A percentile compares a stretch with the other conserved stretches of the same genome.
These are phyloP conservation scores for Catenaria anguillulae DNA, from an alignment of 371 early-diverging fungal species.

Conservation along the genomic window DNA sequence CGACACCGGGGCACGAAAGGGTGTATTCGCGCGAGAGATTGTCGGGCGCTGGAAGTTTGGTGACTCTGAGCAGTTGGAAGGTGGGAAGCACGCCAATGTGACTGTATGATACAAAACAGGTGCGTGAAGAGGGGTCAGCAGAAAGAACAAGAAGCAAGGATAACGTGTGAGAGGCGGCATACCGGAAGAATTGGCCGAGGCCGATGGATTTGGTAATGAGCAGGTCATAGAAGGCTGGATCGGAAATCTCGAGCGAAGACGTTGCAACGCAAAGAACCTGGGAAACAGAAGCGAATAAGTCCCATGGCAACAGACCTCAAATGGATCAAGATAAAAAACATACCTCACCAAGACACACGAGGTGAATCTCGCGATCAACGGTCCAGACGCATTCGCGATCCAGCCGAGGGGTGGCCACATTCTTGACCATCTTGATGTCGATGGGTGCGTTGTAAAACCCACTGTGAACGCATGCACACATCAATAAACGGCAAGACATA, in stretches of 20 bases:
- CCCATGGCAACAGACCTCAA: too few species aligned
- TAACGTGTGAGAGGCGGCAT: background rate
- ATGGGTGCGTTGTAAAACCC: background rate
- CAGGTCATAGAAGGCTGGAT: background rate
- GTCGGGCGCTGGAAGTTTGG: background rate
- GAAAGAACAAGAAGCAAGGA: background rate
- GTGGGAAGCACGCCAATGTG: background rate
- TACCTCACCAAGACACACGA: background rate
- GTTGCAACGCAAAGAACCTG: background rate
- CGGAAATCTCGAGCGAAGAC: background rate
- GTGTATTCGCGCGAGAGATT: background rate
- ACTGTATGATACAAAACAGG: background rate
- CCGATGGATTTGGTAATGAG: background rate
- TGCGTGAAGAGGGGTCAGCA: background rate
- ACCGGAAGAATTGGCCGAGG: slow-evolving; percentile 1
- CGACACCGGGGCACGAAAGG: background rate
- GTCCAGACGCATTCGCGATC: background rate
- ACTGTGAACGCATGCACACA: background rate
- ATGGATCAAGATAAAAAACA: background rate
- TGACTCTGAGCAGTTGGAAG: background rate
- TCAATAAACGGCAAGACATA: too few species aligned
- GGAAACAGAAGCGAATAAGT: too few species aligned
- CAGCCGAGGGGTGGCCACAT: background rate
- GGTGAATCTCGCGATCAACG: background rate
- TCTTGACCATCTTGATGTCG: background rate